phyloP scores from a whole-genome alignment of 2,329 filamentous ascomycete genomes.

The Scedosporium aurantiacum region DNA sequence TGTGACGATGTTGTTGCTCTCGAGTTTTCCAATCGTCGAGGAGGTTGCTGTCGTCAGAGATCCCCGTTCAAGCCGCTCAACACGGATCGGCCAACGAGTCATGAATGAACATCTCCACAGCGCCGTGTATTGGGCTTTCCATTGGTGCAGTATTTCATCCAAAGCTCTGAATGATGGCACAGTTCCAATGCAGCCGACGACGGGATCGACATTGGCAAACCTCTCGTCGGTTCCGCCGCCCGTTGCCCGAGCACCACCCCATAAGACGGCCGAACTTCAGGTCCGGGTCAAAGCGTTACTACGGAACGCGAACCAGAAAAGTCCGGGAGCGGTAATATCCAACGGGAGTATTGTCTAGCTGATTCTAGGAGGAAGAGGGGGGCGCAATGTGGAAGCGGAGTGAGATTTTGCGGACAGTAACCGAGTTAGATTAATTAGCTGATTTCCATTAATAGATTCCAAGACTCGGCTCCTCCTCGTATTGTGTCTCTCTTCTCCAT shows the following conservation, averaged over 20 bases:
- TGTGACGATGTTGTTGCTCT: no score
- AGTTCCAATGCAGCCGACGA: neutral
- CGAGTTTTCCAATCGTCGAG: no score
- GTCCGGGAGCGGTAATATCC: neutral
- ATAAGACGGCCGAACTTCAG: neutral
- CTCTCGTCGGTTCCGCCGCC: neutral
- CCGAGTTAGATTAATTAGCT: neutral
- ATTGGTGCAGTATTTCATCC: neutral
- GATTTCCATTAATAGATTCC: conserved; percentile 2
- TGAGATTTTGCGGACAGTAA: neutral
- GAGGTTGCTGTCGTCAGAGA: no score
- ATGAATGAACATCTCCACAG: neutral
- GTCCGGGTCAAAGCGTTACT: neutral
- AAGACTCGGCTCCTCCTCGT: neutral
- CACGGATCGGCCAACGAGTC: neutral
- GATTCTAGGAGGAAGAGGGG: neutral
- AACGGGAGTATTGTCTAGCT: neutral
- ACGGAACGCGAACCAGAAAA: neutral
- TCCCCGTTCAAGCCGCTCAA: no score
- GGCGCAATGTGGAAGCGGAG: no score
- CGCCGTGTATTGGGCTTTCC: neutral
- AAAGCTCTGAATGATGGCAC: neutral
- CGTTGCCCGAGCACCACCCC: neutral
- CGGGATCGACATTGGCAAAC: neutral
- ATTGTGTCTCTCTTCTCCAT: neutral